Percentiles rank a stretch among this genome's conserved stretches.
Conservation (phyloP, 768 basidiomycete species). For the Dioszegia hungarica region DNA sequence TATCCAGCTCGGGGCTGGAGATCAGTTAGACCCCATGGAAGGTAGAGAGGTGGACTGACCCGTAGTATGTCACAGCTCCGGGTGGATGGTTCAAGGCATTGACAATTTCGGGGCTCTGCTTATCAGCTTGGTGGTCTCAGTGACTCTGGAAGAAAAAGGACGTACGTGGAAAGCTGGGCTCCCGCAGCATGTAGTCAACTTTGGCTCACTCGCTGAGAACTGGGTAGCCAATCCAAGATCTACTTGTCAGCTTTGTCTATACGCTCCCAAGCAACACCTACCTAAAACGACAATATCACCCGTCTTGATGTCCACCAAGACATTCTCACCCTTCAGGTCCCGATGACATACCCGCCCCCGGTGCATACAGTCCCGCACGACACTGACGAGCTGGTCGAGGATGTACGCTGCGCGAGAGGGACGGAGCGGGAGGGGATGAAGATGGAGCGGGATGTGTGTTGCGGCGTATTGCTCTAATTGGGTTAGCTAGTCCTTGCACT, state of each 20-base stretch:
- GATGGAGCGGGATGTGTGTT: slow-evolving; percentile 46
- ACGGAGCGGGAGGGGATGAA: slow-evolving; percentile 21
- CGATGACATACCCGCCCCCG: slow-evolving; percentile 46
- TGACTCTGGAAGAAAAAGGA: background rate
- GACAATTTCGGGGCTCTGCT: slow-evolving; percentile 51
- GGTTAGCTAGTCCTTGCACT: background rate
- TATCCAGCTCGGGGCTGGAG: slow-evolving; percentile 51
- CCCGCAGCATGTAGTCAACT: slow-evolving; percentile 53
- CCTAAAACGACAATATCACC: slow-evolving; percentile 50
- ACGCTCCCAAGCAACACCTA: slow-evolving; percentile 7
- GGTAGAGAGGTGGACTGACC: slow-evolving; percentile 13
- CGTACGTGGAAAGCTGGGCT: slow-evolving; percentile 45
- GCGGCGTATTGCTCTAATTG: slow-evolving; percentile 35
- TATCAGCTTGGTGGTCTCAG: slow-evolving; percentile 3
- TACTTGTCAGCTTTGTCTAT: slow-evolving; percentile 9
- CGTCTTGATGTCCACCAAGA: slow-evolving; percentile 36
- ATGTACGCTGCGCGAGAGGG: slow-evolving; percentile 44
- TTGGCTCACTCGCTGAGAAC: slow-evolving; percentile 48
- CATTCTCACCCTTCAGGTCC: slow-evolving; percentile 49
- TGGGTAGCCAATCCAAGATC: slow-evolving; percentile 53
- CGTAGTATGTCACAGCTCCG: slow-evolving; percentile 49
- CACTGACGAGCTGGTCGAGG: slow-evolving; percentile 50
- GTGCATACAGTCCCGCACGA: slow-evolving; percentile 49
- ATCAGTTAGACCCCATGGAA: background rate
- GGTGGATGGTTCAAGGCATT: slow-evolving; percentile 47